Conservation (phyloP, 805 yeast species). For the Ogataea nakhonphanomensis region DNA sequence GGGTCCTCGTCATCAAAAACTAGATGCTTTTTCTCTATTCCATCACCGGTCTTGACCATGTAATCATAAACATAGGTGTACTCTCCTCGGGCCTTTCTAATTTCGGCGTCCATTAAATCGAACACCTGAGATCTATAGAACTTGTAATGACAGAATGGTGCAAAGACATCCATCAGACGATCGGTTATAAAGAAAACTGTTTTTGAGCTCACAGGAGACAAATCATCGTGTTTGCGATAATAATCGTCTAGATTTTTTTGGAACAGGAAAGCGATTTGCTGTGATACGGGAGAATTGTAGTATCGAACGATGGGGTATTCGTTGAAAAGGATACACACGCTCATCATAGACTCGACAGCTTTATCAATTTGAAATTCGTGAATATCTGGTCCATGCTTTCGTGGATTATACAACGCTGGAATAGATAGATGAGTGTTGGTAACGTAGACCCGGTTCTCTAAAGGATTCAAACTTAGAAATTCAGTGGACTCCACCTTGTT, state of each 20-base stretch:
- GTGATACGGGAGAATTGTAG: slow-evolving; percentile 52
- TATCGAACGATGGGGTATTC: slow-evolving; percentile 87
- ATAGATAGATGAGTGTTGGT: slow-evolving; percentile 58
- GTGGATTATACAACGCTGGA: slow-evolving; percentile 73
- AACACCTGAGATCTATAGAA: slow-evolving; percentile 89
- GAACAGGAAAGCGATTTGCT: slow-evolving; percentile 62
- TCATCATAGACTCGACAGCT: slow-evolving; percentile 64
- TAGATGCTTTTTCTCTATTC: slow-evolving; percentile 23
- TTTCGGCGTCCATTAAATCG: slow-evolving; percentile 46
- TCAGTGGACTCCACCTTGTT: slow-evolving; percentile 32
- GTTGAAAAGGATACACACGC: slow-evolving; percentile 72
- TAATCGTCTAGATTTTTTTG: slow-evolving; percentile 72
- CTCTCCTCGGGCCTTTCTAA: slow-evolving; percentile 26
- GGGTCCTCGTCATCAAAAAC: slow-evolving; percentile 28
- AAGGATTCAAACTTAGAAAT: slow-evolving; percentile 52
- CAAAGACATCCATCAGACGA: slow-evolving; percentile 75
- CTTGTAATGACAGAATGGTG: slow-evolving; percentile 87
- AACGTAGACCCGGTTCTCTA: slow-evolving; percentile 70
- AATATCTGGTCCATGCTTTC: slow-evolving; percentile 56
- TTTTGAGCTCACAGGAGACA: slow-evolving; percentile 47
- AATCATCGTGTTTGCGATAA: slow-evolving; percentile 63
- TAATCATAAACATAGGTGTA: slow-evolving; percentile 27
- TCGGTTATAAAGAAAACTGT: slow-evolving; percentile 76
- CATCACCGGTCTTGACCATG: slow-evolving; percentile 27
- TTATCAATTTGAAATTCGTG: slow-evolving; percentile 54